Percentiles rank a stretch among this genome's conserved stretches.
Conservation (phyloP, 805 yeast species). For the Myxozyma neglecta region DNA sequence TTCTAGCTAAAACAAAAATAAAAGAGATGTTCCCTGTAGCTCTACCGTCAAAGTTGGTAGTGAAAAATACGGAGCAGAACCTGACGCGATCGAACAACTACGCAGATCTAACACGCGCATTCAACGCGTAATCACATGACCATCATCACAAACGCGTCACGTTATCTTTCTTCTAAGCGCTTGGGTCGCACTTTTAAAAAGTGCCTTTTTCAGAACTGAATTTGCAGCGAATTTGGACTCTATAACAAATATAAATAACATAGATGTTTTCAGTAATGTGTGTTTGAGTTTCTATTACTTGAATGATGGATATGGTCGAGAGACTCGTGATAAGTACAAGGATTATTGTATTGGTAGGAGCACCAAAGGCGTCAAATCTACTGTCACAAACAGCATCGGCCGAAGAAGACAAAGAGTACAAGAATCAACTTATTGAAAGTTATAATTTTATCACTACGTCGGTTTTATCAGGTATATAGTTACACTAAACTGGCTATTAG, state of each 20-base stretch:
- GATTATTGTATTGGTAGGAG: constrained; percentile 8
- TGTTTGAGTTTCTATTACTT: no score
- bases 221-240: no score
- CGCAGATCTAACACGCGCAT: background rate
- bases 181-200: no score
- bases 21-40: no score
- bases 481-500: background rate
- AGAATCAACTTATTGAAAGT: background rate
- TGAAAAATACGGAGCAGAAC: background rate
- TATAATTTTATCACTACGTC: no score
- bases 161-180: background rate
- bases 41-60: no score
- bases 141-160: background rate
- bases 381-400: background rate
- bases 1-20: background rate
- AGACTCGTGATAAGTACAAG: background rate
- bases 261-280: no score
- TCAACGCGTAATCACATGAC: constrained; percentile 7
- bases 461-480: no score
- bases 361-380: constrained; percentile 2
- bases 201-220: no score
- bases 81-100: background rate
- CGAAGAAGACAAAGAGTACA: background rate
- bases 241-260: no score
- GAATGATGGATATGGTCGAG: background rate